Percentiles rank a stretch among this genome's conserved stretches.
These are phyloP conservation scores for Dalbergia oliveri DNA, from an alignment of 306 rosid genomes.

Conservation along the genomic window DNA sequence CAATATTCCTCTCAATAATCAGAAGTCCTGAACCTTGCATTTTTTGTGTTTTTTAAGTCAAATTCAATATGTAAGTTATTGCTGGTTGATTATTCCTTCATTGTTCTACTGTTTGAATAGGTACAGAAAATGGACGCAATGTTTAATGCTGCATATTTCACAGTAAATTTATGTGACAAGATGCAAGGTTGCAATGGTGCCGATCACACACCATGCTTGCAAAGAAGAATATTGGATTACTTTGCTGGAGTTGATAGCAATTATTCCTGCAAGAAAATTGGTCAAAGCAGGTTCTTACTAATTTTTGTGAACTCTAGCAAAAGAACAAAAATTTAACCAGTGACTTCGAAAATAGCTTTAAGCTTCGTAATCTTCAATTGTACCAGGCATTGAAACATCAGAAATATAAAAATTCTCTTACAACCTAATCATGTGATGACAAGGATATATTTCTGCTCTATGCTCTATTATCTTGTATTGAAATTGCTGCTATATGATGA, in stretches of 20 bases:
- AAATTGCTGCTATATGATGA: slow-evolving; percentile 34
- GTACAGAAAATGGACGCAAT: slow-evolving; percentile 84
- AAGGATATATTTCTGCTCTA: slow-evolving; percentile 20
- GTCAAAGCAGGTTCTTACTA: slow-evolving; percentile 75
- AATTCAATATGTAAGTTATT: not conserved
- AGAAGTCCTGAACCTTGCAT: slow-evolving; percentile 18
- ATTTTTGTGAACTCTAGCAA: slow-evolving; percentile 13
- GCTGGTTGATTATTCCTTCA: slow-evolving; percentile 31
- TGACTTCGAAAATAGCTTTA: slow-evolving; percentile 18
- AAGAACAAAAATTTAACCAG: slow-evolving; percentile 19
- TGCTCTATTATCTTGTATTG: slow-evolving; percentile 48
- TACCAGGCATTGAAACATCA: slow-evolving; percentile 19
- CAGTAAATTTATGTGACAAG: slow-evolving; percentile 70
- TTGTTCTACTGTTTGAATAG: slow-evolving; percentile 56
- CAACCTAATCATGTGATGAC: slow-evolving; percentile 34
- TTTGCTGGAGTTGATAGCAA: slow-evolving; percentile 65
- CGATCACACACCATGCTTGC: slow-evolving; percentile 84
- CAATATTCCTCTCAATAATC: not conserved
- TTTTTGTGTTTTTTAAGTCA: not conserved
- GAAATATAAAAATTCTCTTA: not conserved
- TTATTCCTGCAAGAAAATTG: slow-evolving; percentile 66
- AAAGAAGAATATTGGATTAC: slow-evolving; percentile 74
- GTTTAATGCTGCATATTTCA: slow-evolving; percentile 75
- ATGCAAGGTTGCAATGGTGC: slow-evolving; percentile 65
- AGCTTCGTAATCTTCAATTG: slow-evolving; percentile 24